Base-by-base conservation (phyloP, 768 basidiomycete genomes). In the Suillus sp. region DNA sequence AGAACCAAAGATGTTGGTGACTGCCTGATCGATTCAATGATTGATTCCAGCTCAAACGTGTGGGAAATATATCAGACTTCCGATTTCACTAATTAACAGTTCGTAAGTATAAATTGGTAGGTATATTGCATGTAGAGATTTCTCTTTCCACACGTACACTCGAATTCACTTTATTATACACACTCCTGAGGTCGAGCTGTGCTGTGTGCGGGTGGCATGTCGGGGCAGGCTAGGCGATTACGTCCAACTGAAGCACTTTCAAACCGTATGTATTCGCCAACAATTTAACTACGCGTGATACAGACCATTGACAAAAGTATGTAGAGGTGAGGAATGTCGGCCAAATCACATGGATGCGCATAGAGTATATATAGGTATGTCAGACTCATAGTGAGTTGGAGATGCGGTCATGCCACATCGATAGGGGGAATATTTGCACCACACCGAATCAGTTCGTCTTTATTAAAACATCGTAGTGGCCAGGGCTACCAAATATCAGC, bases 391-490 rank as follows among this genome's bases (percentile, higher is more conserved):
- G 27, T 20, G 10, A 4, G 20, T 32, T 32, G 18, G 51, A 53
- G 30, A 53, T n/a, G 51, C 18, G 30, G 30, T 30, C 18, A 18
- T 53, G 51, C 30, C 20, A 32, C 18, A 32, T 27, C 27, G 27
- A 32, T 32, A 20, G 2, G 32, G 35, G 37, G 11, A 20, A 57
- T 57, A 38, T 37, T 25, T 22, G 34, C 14, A 57, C 22, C 16
- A 40, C 59, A 51, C 40, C 16, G 2, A 37, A 22, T 57, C 25
- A 62, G 59, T n/a, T 56, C 22, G 35, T 35, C 59, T 60, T 72
- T 38, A 72, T 67, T 13, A 75, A 51, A 57, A 95, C 89, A 76
- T 96, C 94, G 75, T 92, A 96, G 72, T 96, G 94, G 10, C 94
- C 93, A 22, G 94, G 93, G 56, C 93, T 93, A 62, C 14, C 56